These are phyloP conservation scores for Darksidea phi DNA, from an alignment of 495 filamentous ascomycete species.

Conservation along the genomic window DNA sequence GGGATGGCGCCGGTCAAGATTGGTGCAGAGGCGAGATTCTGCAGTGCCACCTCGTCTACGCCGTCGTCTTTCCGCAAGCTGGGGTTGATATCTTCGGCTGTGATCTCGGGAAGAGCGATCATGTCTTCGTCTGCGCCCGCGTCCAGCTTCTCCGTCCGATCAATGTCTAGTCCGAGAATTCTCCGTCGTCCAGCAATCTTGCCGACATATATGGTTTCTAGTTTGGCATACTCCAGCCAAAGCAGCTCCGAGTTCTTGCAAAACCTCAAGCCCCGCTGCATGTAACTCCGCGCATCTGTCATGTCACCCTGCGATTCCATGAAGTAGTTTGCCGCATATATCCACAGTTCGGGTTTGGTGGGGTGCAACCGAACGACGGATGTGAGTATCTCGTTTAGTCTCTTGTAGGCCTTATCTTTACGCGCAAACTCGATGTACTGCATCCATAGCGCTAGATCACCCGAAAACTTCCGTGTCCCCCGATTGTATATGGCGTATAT, in stretches of 20 bases:
- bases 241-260: slow-evolving; percentile 68
- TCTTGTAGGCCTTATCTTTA: slow-evolving; percentile 73
- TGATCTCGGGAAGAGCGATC: slow-evolving; percentile 62
- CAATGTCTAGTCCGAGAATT: slow-evolving; percentile 65
- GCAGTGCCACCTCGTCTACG: slow-evolving; percentile 52
- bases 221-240: slow-evolving; percentile 86
- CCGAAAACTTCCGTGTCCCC: slow-evolving; percentile 80
- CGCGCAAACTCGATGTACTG: slow-evolving; percentile 83
- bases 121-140: slow-evolving; percentile 50
- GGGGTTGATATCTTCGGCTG: slow-evolving; percentile 65
- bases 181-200: slow-evolving; percentile 71
- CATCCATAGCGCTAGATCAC: slow-evolving; percentile 81
- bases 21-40: slow-evolving; percentile 71
- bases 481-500: slow-evolving; percentile 89
- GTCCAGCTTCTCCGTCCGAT: slow-evolving; percentile 39
- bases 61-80: slow-evolving; percentile 53
- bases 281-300: slow-evolving; percentile 76
- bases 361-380: slow-evolving; percentile 80
- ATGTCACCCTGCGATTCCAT: slow-evolving; percentile 81
- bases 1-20: slow-evolving; percentile 88
- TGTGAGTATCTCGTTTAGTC: slow-evolving; percentile 73
- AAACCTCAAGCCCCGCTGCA: slow-evolving; percentile 85
- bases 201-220: slow-evolving; percentile 88
- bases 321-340: slow-evolving; percentile 73
- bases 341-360: slow-evolving; percentile 79